Percentiles rank a stretch among this genome's conserved stretches.
These are phyloP conservation scores for Colletotrichum sp. DNA, from an alignment of 2,329 filamentous ascomycete genomes.

Conservation along the genomic window DNA sequence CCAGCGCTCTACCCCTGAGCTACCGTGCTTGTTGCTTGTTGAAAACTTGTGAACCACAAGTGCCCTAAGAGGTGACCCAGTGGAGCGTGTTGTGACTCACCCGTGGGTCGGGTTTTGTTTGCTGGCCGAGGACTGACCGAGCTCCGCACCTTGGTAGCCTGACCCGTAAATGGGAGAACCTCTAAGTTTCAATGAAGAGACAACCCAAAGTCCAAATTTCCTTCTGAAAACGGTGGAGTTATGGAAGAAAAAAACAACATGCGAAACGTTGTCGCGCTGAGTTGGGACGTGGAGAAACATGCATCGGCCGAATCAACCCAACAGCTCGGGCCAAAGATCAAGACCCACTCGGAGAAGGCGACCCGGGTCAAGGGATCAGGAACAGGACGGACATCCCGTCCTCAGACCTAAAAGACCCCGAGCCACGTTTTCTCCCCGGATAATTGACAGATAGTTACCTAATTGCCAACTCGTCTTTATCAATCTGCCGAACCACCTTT, in stretches of 20 bases:
- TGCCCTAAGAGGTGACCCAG: background rate
- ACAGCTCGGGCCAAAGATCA: background rate
- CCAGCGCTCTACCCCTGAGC: constrained; percentile 16
- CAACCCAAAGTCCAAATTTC: rapidly evolving
- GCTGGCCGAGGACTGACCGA: background rate
- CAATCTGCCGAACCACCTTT: background rate
- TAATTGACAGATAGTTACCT: background rate
- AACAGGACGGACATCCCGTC: background rate
- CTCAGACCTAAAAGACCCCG: background rate
- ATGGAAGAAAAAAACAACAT: background rate
- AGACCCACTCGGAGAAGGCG: background rate
- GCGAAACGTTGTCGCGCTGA: background rate
- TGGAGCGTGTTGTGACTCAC: constrained; percentile 1
- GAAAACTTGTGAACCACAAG: background rate
- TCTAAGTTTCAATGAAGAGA: rapidly evolving
- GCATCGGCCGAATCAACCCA: background rate
- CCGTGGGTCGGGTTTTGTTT: background rate
- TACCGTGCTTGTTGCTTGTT: background rate
- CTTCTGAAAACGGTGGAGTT: rapidly evolving
- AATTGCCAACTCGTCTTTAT: background rate
- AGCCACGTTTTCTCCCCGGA: background rate
- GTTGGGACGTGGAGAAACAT: background rate
- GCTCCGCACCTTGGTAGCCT: background rate
- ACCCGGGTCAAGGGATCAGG: background rate
- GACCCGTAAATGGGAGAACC: background rate